A percentile compares a stretch with the other conserved stretches of the same genome.
These are phyloP conservation scores for Eutrema heterophyllum DNA, from an alignment of 345 rosid genomes.

Conservation along the genomic window DNA sequence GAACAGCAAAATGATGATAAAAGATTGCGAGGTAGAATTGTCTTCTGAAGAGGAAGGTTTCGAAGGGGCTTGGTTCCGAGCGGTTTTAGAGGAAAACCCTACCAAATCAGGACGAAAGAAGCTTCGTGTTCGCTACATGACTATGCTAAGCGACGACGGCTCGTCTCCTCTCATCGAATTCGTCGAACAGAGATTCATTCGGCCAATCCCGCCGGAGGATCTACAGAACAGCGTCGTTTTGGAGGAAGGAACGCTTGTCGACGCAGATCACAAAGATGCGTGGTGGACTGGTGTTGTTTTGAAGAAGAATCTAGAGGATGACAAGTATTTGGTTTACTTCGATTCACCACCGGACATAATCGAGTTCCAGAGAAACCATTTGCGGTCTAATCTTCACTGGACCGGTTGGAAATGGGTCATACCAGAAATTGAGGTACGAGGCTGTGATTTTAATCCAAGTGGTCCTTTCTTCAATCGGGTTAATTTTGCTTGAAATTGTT, in stretches of 20 bases:
- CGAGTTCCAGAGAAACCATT: conserved; percentile 37
- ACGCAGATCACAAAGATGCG: conserved; percentile 37
- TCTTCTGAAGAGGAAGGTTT: conserved; percentile 52
- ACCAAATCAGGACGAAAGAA: conserved; percentile 29
- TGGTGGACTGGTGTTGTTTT: conserved; percentile 55
- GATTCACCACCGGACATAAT: conserved; percentile 48
- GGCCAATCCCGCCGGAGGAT: conserved; percentile 44
- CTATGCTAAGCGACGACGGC: conserved; percentile 39
- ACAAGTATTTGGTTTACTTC: conserved; percentile 40
- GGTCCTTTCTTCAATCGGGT: not conserved
- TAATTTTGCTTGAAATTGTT: not conserved
- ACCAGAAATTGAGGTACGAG: conserved; percentile 32
- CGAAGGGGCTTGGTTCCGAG: conserved; percentile 49
- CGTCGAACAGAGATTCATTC: conserved; percentile 35
- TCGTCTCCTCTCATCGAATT: conserved; percentile 20
- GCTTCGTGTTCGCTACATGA: conserved; percentile 36
- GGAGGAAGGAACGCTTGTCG: conserved; percentile 38
- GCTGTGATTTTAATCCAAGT: not conserved
- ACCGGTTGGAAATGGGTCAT: conserved; percentile 43
- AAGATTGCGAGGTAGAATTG: conserved; percentile 47
- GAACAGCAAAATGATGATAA: not conserved
- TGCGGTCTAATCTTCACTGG: conserved; percentile 53
- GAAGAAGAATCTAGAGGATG: conserved; percentile 31
- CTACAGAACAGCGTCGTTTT: conserved; percentile 8
- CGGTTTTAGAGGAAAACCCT: conserved; percentile 39